phyloP scores from a whole-genome alignment of 1,139 yeast species.

The Zygoascus meyerae region DNA sequence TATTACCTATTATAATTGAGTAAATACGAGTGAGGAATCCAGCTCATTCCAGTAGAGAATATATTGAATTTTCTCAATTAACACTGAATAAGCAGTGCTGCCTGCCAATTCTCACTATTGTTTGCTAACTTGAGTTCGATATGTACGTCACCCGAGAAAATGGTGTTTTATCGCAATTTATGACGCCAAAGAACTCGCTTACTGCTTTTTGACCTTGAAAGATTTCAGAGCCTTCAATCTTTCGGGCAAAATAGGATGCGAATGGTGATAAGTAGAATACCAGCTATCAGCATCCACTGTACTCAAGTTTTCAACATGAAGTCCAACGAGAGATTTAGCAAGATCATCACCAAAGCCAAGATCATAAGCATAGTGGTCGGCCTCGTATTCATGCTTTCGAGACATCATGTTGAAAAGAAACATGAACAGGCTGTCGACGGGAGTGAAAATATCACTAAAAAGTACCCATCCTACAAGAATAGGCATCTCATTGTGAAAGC shows the following conservation, averaged over 20 bases:
- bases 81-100: no score
- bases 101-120: no score
- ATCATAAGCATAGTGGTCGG: constrained; percentile 76
- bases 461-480: constrained; percentile 72
- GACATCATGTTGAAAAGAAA: constrained; percentile 65
- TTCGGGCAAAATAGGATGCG: constrained; percentile 88
- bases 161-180: neutral
- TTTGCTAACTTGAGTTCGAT: no score
- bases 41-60: no score
- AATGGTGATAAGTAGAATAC: constrained; percentile 80
- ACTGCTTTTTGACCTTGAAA: constrained; percentile 16
- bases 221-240: constrained; percentile 62
- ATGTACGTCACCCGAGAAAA: no score
- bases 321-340: constrained; percentile 63
- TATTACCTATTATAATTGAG: no score
- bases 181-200: neutral
- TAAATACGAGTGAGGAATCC: no score
- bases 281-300: constrained; percentile 85
- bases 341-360: constrained; percentile 68
- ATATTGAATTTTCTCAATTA: no score
- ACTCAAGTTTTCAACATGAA: constrained; percentile 75
- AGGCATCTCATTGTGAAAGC: constrained; percentile 63
- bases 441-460: constrained; percentile 58
- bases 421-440: constrained; percentile 63
- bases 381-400: constrained; percentile 87